Evolutionary conservation across 495 filamentous ascomycete genomes (phyloP).

Genomic region (Neurospora sublineolata): DNA sequence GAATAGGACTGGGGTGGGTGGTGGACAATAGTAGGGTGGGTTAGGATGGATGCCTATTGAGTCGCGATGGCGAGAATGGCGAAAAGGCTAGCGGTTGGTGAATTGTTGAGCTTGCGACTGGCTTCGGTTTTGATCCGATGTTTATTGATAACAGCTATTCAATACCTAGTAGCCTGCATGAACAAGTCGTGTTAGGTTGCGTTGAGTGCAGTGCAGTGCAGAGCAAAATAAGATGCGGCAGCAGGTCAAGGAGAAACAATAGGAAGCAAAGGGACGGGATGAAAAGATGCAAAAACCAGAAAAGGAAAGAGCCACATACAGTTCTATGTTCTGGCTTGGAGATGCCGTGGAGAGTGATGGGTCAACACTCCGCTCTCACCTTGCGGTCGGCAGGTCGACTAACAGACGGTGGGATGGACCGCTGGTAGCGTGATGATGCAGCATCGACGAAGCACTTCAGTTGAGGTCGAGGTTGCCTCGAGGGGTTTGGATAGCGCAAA

Average conservation of each 20-base stretch:
- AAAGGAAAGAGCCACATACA: background rate
- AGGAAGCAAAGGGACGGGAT: background rate
- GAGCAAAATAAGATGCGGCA: background rate
- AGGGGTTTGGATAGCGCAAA: background rate
- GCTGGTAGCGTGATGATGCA: background rate
- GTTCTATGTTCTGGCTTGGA: background rate
- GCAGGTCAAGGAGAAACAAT: background rate
- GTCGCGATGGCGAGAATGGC: background rate
- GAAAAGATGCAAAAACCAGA: background rate
- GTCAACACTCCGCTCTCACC: background rate
- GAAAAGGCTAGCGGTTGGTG: background rate
- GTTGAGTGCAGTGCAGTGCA: background rate
- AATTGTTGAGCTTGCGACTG: background rate
- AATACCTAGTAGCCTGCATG: background rate
- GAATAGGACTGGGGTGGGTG: background rate
- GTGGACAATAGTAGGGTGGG: background rate
- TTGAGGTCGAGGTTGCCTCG: background rate
- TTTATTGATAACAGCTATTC: background rate
- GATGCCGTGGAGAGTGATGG: background rate
- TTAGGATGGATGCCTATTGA: background rate
- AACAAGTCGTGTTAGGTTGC: background rate
- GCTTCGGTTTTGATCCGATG: background rate
- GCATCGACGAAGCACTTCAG: background rate
- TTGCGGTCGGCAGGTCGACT: background rate
- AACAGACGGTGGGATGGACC: background rate